A percentile compares a stretch with the other conserved stretches of the same genome.
Evolutionary conservation across 768 basidiomycete species (phyloP).

Genomic region (Panus rudis): DNA sequence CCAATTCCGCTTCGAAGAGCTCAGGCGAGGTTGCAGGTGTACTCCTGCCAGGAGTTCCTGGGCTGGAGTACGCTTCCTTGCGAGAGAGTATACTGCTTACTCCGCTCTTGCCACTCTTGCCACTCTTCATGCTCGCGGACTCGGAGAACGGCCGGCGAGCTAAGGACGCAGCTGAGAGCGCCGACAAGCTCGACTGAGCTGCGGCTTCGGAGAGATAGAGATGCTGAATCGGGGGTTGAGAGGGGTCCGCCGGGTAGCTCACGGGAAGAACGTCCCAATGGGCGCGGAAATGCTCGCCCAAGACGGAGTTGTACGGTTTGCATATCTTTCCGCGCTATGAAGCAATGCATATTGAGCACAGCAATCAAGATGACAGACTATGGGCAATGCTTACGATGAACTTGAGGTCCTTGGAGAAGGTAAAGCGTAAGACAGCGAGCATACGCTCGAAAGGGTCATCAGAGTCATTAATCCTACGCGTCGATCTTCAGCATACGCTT

Average conservation of each 20-base stretch:
- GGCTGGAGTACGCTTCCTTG: constrained; percentile 24
- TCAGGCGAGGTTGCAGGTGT: constrained; percentile 51
- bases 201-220: constrained; percentile 29
- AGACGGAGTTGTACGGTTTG: constrained; percentile 87
- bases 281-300: constrained; percentile 84
- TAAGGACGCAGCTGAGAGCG: constrained; percentile 13
- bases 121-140: constrained; percentile 41
- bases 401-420: constrained; percentile 92
- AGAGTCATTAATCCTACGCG: constrained; percentile 79
- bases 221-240: constrained; percentile 39
- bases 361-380: neutral
- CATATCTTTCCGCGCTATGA: constrained; percentile 81
- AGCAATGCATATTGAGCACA: neutral
- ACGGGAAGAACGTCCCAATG: constrained; percentile 79
- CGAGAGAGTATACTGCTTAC: constrained; percentile 48
- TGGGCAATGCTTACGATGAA: constrained; percentile 62
- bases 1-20: constrained; percentile 36
- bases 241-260: constrained; percentile 40
- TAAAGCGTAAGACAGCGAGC: constrained; percentile 84
- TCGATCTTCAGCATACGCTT: neutral
- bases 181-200: constrained; percentile 16
- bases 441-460: constrained; percentile 91
- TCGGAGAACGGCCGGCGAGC: constrained; percentile 31
- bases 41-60: constrained; percentile 37
- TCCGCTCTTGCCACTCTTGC: constrained; percentile 50